Evolutionary conservation across 1,284 basidiomycete species (phyloP).

Genomic region (Irpex lacteus): DNA sequence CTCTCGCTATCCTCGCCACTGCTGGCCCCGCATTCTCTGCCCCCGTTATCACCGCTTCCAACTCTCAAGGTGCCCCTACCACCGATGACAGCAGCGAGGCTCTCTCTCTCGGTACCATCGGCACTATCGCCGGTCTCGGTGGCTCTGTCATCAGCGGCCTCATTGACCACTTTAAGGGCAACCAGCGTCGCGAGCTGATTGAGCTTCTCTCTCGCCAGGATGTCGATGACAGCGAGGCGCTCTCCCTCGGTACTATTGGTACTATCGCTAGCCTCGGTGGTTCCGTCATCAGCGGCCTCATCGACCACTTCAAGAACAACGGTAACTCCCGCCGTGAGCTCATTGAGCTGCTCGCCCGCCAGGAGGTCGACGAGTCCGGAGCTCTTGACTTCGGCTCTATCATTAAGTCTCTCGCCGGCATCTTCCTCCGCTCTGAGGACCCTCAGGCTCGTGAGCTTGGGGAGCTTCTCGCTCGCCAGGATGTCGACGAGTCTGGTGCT

Average conservation of each 20-base stretch:
- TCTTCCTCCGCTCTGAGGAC: background rate
- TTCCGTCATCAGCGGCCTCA: background rate
- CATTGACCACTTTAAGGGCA: background rate
- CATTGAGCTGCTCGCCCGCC: background rate
- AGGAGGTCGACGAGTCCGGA: background rate
- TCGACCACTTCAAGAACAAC: background rate
- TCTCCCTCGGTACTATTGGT: background rate
- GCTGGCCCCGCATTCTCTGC: slow-evolving; percentile 1
- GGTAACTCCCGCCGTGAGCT: background rate
- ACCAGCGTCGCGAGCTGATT: slow-evolving; percentile 1
- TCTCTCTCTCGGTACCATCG: background rate
- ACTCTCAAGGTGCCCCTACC: background rate
- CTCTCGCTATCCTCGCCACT: slow-evolving; percentile 4
- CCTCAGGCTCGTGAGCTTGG: background rate
- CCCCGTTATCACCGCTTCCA: background rate
- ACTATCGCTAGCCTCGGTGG: background rate
- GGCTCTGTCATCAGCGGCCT: too few species aligned
- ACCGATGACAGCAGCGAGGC: background rate
- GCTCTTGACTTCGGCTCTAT: background rate
- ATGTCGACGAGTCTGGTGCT: background rate
- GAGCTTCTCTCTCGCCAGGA: background rate
- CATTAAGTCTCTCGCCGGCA: background rate
- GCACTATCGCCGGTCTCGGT: background rate
- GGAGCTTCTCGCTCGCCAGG: background rate
- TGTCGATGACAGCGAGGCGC: background rate